Conservation (phyloP, 768 basidiomycete species). For the Boletus tomentosulus region DNA sequence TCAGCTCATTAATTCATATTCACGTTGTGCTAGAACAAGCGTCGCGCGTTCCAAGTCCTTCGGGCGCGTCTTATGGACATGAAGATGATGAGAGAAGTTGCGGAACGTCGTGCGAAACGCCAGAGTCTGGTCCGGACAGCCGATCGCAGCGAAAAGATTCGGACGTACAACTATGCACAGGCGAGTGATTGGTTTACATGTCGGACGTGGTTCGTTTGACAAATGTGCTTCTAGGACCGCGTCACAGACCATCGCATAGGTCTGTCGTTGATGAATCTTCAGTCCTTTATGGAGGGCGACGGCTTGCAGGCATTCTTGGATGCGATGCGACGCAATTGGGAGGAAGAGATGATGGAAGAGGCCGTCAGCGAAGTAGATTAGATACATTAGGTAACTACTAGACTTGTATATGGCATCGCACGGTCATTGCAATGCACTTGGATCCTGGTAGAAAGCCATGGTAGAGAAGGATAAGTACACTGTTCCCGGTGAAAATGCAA, state of each 20-base stretch:
- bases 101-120: constrained; percentile 63
- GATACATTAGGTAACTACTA: neutral
- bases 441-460: neutral
- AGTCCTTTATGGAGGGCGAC: constrained; percentile 62
- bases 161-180: constrained; percentile 95
- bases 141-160: constrained; percentile 90
- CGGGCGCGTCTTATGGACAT: constrained; percentile 80
- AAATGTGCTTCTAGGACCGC: constrained; percentile 56
- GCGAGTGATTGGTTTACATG: constrained; percentile 28
- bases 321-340: constrained; percentile 52
- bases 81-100: constrained; percentile 67
- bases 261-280: constrained; percentile 64
- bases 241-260: constrained; percentile 92
- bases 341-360: constrained; percentile 54
- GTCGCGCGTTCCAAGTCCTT: constrained; percentile 90
- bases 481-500: neutral
- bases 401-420: neutral
- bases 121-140: constrained; percentile 73
- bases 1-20: neutral
- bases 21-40: constrained; percentile 60
- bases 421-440: neutral
- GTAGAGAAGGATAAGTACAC: neutral
- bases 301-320: constrained; percentile 55
- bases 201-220: neutral
- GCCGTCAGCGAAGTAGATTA: constrained; percentile 32